A percentile compares a stretch with the other conserved stretches of the same genome.
These are phyloP conservation scores for Rhodofomes roseus DNA, from an alignment of 1,284 basidiomycete genomes.

Conservation along the genomic window DNA sequence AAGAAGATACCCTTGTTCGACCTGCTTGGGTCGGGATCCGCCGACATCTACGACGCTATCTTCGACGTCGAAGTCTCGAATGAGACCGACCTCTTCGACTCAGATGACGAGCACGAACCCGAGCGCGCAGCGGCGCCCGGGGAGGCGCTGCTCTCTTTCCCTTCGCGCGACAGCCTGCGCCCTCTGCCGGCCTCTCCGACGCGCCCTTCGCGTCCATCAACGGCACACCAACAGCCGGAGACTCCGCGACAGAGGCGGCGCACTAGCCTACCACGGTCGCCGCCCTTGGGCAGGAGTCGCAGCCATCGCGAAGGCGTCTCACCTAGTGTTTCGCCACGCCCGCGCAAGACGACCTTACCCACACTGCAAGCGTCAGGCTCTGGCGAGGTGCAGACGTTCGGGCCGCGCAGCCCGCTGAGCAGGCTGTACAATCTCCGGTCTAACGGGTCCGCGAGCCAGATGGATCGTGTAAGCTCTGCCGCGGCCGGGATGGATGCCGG, in stretches of 20 bases:
- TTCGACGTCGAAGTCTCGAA: constrained; percentile 64
- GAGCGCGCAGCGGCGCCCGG: not conserved
- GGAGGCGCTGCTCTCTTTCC: constrained; percentile 31
- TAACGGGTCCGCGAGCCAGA: constrained; percentile 15
- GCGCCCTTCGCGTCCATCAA: constrained; percentile 1
- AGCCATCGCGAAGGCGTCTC: constrained; percentile 13
- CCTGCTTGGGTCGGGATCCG: constrained; percentile 60
- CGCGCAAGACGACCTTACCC: constrained; percentile 21
- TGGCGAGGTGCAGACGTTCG: constrained; percentile 28
- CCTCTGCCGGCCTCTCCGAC: constrained; percentile 7
- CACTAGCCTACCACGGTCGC: constrained; percentile 10
- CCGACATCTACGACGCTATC: constrained; percentile 69
- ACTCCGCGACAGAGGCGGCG: constrained; percentile 3
- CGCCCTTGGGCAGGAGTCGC: constrained; percentile 8
- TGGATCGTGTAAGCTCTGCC: constrained; percentile 19
- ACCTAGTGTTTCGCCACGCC: constrained; percentile 22
- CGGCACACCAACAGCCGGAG: constrained; percentile 8
- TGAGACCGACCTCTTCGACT: constrained; percentile 36
- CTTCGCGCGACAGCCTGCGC: constrained; percentile 40
- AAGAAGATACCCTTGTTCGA: constrained; percentile 72
- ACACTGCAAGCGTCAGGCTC: constrained; percentile 22
- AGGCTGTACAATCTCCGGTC: constrained; percentile 39
- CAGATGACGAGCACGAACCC: constrained; percentile 40
- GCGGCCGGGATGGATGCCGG: constrained; percentile 35
- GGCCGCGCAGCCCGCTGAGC: constrained; percentile 48